Base-by-base conservation (phyloP, 345 rosid genomes). In the Psidium guajava region DNA sequence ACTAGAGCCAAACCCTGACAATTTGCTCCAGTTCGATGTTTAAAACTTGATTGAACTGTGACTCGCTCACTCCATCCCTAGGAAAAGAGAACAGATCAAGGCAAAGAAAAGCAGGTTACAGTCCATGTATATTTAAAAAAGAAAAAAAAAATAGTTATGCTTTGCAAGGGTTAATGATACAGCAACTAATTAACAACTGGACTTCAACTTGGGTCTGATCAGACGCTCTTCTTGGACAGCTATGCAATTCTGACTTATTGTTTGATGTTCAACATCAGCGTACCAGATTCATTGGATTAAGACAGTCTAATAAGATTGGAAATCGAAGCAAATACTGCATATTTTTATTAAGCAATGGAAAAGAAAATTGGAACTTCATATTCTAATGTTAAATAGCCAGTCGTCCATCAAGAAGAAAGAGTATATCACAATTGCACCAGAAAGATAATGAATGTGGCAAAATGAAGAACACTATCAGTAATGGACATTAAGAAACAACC, bases 31-130 rank as follows among this genome's bases (percentile, higher is more conserved):
- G 91, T 89, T 97, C 99, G 54, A 93, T 92, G 89, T 94, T 91
- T 88, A 95, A 86, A 87, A 97, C 97, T 87, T 95, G 99, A 86
- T 91, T 96, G 87, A 97, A 97, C 53, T 97, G 99, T 25, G 99
- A 94, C 84, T 97, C 98, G 16, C 98, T 93, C 49, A 97, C 96
- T 83, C 98, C 98, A 90, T 97, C 99, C 93, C 99, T 95, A 87
- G 53, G 75, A 82, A 86, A 52, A 47, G 85, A 77, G 73, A 22
- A 87, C 49, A 25, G 59, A 83, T 49, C 69, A 44, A 82, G 24
- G 54, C 85, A 64, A 25, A 83, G 57, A 84, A 74, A n/a, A 64
- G 55, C 16, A 55, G 50, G 58, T n/a, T 58, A 54, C 50, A 7
- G 25, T 24, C n/a, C 49, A 50, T 28, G 12, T 36, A 36, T 36